Evolutionary conservation across 2,329 filamentous ascomycete species (phyloP).

Genomic region (Tympanopsis confertula): DNA sequence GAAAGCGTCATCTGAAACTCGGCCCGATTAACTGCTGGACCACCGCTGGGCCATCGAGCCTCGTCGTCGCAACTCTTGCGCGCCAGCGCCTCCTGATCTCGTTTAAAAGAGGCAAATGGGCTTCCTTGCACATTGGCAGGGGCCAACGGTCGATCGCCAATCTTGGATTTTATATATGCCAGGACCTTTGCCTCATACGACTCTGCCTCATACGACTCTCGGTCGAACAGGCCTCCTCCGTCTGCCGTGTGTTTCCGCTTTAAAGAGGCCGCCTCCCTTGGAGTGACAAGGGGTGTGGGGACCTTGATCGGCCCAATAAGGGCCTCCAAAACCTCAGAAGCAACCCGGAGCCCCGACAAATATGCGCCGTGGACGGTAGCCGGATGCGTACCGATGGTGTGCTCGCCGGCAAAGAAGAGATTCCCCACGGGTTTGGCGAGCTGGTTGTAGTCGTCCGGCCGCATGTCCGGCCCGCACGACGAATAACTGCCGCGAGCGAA

Average conservation of each 20-base stretch:
- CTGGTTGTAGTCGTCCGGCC: constrained; percentile 77
- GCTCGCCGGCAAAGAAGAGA: constrained; percentile 89
- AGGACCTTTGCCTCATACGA: no score
- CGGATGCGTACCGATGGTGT: constrained; percentile 89
- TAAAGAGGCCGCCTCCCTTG: neutral
- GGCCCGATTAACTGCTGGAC: no score
- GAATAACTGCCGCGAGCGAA: constrained; percentile 95
- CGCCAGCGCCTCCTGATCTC: no score
- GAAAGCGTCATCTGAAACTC: no score
- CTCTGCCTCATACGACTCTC: no score
- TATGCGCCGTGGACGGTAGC: constrained; percentile 97
- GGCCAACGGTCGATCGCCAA: no score
- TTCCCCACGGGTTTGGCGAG: constrained; percentile 82
- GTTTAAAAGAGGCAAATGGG: no score
- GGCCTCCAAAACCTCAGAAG: constrained; percentile 70
- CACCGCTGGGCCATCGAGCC: no score
- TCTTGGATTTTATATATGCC: no score
- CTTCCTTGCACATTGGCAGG: no score
- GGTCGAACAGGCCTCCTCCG: neutral
- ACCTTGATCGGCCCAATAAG: constrained; percentile 74
- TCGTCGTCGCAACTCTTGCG: no score
- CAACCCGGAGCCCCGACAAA: constrained; percentile 79
- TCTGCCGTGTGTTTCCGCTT: neutral
- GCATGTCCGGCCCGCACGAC: constrained; percentile 73
- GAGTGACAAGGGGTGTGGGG: constrained; percentile 26